phyloP scores from a whole-genome alignment of 2,329 filamentous ascomycete species.

The Nothomitra cinnamomea region DNA sequence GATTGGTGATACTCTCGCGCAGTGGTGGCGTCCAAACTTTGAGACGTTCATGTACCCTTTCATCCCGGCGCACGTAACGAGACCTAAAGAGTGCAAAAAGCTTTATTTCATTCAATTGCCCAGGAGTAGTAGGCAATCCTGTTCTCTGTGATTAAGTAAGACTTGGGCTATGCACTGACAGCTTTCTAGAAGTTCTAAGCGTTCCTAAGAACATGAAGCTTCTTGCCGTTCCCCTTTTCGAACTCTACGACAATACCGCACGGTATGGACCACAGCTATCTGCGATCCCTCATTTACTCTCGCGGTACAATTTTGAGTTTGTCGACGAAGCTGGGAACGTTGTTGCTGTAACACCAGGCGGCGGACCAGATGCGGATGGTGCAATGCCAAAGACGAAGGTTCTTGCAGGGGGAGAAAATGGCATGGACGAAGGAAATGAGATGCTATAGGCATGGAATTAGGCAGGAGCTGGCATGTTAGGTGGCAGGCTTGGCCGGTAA shows the following conservation, averaged over 20 bases:
- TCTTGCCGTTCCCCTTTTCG: constrained; percentile 87
- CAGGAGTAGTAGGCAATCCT: constrained; percentile 54
- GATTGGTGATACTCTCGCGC: constrained; percentile 82
- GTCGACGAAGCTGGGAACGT: constrained; percentile 85
- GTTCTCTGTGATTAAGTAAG: neutral
- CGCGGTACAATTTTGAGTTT: constrained; percentile 94
- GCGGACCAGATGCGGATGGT: constrained; percentile 38
- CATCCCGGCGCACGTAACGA: constrained; percentile 84
- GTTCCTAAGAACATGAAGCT: constrained; percentile 99
- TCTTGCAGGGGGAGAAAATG: constrained; percentile 41
- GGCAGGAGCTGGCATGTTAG: neutral
- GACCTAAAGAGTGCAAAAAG: constrained; percentile 99
- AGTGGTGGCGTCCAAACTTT: constrained; percentile 98
- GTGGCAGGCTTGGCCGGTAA: neutral
- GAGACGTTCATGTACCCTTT: constrained; percentile 99
- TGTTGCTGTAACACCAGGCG: constrained; percentile 67
- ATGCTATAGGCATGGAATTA: neutral
- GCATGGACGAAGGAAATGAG: constrained; percentile 31
- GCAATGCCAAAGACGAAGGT: constrained; percentile 45
- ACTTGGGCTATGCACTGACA: neutral
- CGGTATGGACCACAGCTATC: constrained; percentile 92
- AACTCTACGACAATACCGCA: constrained; percentile 93
- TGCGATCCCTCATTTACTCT: constrained; percentile 87
- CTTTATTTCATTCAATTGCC: constrained; percentile 93
- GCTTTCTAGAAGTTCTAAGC: constrained; percentile 60